Percentiles rank a stretch among this genome's conserved stretches.
Evolutionary conservation across 176 grass and related monocot genomes (phyloP).

Genomic region (Aegilops longissima): DNA sequence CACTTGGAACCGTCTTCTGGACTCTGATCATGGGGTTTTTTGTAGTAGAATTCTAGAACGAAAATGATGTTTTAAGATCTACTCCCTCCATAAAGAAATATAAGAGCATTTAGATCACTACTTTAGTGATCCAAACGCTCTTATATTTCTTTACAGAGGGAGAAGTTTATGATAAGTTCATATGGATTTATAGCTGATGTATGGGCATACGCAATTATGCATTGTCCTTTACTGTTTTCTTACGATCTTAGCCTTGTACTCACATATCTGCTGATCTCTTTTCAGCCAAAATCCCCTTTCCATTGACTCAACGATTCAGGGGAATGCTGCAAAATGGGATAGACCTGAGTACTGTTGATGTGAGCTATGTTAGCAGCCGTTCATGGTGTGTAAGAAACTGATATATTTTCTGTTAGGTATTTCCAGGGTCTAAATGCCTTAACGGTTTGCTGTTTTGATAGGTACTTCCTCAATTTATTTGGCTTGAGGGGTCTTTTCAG

Average conservation of each 20-base stretch:
- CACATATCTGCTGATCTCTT: constrained; percentile 19
- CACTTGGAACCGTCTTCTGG: background rate
- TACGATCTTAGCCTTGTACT: constrained; percentile 7
- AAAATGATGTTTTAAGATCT: background rate
- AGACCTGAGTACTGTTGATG: constrained; percentile 95
- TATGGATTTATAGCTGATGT: background rate
- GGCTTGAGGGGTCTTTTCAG: constrained; percentile 98
- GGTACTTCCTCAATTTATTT: constrained; percentile 99
- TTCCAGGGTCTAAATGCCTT: background rate
- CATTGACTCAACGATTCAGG: constrained; percentile 91
- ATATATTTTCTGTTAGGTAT: background rate
- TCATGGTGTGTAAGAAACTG: constrained; percentile 60
- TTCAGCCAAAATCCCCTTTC: constrained; percentile 95
- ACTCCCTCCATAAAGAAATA: no score
- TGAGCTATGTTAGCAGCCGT: constrained; percentile 99
- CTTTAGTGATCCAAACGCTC: no score
- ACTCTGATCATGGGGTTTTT: background rate
- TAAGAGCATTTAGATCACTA: no score
- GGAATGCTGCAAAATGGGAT: constrained; percentile 99
- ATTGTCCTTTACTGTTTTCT: background rate
- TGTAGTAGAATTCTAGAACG: background rate
- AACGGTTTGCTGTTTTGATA: constrained; percentile 39
- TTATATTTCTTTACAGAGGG: no score
- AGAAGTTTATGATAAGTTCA: background rate
- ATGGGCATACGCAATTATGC: background rate